Base-by-base conservation (phyloP, 345 rosid genomes). In the Citrus reticulata region DNA sequence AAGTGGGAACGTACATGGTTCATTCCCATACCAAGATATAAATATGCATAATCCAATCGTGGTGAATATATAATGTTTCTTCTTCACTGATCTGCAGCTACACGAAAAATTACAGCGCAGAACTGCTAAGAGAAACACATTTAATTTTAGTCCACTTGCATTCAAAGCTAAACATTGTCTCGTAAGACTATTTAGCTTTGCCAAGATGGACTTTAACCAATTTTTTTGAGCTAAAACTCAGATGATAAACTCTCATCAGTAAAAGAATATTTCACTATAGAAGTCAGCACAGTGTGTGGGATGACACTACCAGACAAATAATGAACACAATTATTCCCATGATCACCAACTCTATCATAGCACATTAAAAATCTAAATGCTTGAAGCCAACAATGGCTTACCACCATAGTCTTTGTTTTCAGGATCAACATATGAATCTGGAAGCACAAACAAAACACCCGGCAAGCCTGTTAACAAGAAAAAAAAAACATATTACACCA, bases 321-420 rank as follows among this genome's bases (percentile, higher is more conserved):
- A 62, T 62, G 34, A 46, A 11, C 16, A 42, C 51, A 42, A 51
- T 51, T 51, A 51, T 51, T 14, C 20, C 4, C 20, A 5, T 11
- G 57, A 16, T 16, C 20, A 0, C 16, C 57, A 5, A 51, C 57
- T 1, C 17, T 46, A 46, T 54, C 58, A 54, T 54, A 54, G 58
- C 2, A 17, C 1, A 0, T 54, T 54, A 5, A 16, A 54, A 54
- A 54, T 16, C 6, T 19, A 59, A 64, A 6, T 27, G 27, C 4
- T 30, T 22, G 51, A 11, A 62, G 16, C 6, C 54, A 4, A 24
- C 20, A 37, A 66, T 17, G 57, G 32, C 85, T 85, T 87, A 94
- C 99, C 98, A 2, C 99, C 98, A 84, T 94, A 96, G 77, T 96
- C 98, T 81, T 94, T 91, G 90, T 91, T 60, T 71, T 94, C 98